Conservation (phyloP, 306 rosid species). For the Citrullus colocynthis region DNA sequence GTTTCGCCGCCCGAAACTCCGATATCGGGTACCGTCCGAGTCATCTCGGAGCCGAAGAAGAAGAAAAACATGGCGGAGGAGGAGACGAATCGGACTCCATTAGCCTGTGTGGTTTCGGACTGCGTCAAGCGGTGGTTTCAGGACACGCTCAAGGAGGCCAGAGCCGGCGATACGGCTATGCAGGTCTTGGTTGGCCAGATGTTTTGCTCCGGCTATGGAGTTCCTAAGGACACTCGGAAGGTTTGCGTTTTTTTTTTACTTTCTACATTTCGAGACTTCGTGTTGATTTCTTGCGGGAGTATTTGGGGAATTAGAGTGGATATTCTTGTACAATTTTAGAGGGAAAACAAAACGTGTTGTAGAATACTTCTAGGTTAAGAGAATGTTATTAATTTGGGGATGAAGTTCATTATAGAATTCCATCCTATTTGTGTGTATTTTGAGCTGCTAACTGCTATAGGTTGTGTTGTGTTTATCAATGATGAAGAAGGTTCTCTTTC, state of each 20-base stretch:
- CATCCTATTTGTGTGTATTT: background rate
- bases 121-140: slow-evolving; percentile 74
- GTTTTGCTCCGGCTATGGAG: slow-evolving; percentile 72
- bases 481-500: background rate
- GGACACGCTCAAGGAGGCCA: slow-evolving; percentile 75
- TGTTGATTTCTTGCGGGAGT: background rate
- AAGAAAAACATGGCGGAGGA: slow-evolving; percentile 16
- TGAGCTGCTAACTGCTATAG: background rate
- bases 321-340: background rate
- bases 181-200: slow-evolving; percentile 72
- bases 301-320: background rate
- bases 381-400: background rate
- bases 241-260: slow-evolving; percentile 11
- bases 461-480: background rate
- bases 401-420: background rate
- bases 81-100: slow-evolving; percentile 30
- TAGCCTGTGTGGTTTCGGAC: slow-evolving; percentile 55
- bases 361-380: too few species aligned
- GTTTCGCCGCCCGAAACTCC: slow-evolving; percentile 15
- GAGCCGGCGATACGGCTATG: slow-evolving; percentile 48
- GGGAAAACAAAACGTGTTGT: background rate
- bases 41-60: slow-evolving; percentile 14
- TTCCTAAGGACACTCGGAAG: slow-evolving; percentile 44
- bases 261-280: background rate
- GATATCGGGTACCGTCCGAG: slow-evolving; percentile 17